Evolutionary conservation across 164 flowering plant species (phyloP).

Genomic region (Stephania cephalantha): DNA sequence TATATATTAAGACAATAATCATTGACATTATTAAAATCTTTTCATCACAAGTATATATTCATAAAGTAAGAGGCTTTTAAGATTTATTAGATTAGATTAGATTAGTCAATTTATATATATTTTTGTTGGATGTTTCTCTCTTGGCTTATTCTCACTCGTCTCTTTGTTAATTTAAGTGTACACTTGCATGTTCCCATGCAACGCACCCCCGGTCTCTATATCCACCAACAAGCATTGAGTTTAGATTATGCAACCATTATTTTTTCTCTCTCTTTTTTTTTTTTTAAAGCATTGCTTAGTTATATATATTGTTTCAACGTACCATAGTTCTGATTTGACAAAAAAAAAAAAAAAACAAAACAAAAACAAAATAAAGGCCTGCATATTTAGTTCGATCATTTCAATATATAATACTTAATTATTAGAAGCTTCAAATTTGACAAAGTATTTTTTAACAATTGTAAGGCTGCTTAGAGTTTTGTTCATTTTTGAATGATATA

Average conservation of each 20-base stretch:
- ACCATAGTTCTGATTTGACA: no score
- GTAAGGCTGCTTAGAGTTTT: no score
- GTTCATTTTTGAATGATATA: no score
- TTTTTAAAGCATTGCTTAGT: no score
- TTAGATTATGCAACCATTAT: neutral
- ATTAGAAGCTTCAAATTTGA: no score
- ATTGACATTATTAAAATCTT: conserved; percentile 2
- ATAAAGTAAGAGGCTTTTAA: neutral
- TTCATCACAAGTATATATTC: neutral
- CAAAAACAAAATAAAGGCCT: no score
- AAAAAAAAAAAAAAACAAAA: no score
- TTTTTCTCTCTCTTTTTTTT: no score
- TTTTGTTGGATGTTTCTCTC: neutral
- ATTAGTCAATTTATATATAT: neutral
- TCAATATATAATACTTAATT: no score
- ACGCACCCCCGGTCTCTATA: neutral
- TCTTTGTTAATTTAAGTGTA: neutral
- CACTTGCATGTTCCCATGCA: neutral
- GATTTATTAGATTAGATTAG: neutral
- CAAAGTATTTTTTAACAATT: no score
- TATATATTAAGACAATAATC: neutral
- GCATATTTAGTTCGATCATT: no score
- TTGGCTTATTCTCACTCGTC: neutral
- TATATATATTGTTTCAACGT: no score
- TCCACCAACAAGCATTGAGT: neutral